Percentiles rank a stretch among this genome's conserved stretches.
Conservation (phyloP, 805 yeast genomes). For the Zygosaccharomyces pseudorouxii region DNA sequence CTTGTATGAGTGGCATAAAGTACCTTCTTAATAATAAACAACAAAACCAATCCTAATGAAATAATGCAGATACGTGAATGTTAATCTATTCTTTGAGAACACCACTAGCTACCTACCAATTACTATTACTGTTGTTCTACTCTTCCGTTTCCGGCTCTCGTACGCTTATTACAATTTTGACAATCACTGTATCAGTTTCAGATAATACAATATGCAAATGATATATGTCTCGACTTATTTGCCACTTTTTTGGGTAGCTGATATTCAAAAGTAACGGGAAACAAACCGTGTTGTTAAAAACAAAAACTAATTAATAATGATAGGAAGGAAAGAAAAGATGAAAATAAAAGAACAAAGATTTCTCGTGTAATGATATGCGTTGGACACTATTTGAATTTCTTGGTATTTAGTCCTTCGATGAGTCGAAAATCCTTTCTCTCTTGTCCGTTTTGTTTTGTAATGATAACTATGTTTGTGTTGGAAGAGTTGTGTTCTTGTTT, state of each 20-base stretch:
- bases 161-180: neutral
- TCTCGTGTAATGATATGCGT: constrained; percentile 3
- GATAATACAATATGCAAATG: constrained; percentile 5
- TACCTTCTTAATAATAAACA: neutral
- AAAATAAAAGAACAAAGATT: constrained; percentile 2
- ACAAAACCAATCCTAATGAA: neutral
- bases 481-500: constrained; percentile 5
- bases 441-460: neutral
- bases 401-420: constrained; percentile 1
- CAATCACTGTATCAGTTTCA: neutral
- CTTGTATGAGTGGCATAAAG: constrained; percentile 15
- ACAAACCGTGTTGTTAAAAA: constrained; percentile 5
- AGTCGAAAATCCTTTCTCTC: neutral
- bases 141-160: neutral
- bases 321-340: neutral
- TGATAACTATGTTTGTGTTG: constrained; percentile 5
- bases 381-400: constrained; percentile 1
- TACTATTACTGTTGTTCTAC: constrained; percentile 1
- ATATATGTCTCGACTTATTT: constrained; percentile 2
- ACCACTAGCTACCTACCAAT: neutral
- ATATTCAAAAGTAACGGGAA: constrained; percentile 4
- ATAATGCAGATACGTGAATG: neutral
- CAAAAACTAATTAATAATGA: neutral
- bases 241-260: neutral
- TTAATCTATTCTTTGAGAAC: neutral